These are phyloP conservation scores for Syncephalastrum racemosum DNA, from an alignment of 371 early-diverging fungal genomes.

Conservation along the genomic window DNA sequence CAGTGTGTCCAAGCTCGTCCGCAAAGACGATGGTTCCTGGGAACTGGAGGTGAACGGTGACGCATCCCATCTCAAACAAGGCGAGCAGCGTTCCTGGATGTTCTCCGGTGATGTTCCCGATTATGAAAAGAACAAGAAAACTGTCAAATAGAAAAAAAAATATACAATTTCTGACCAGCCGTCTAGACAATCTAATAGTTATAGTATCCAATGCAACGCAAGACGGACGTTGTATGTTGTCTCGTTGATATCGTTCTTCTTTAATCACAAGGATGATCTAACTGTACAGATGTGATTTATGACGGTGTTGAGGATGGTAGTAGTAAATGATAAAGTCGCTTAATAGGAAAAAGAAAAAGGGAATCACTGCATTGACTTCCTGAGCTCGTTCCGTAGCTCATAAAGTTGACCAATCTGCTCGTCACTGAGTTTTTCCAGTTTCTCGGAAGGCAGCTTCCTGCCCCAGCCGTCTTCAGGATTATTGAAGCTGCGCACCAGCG, in stretches of 20 bases:
- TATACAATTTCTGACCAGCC: too few species aligned
- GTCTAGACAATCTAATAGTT: too few species aligned
- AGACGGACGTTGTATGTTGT: neutral
- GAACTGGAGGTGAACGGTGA: constrained; percentile 23
- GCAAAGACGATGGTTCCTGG: constrained; percentile 27
- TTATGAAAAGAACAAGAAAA: constrained; percentile 23
- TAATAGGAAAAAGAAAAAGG: neutral
- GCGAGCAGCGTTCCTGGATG: constrained; percentile 39
- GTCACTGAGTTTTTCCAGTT: constrained; percentile 64
- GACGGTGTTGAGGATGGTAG: neutral
- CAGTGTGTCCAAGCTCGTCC: constrained; percentile 30
- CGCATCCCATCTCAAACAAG: constrained; percentile 26
- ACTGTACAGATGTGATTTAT: neutral
- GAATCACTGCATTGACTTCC: constrained; percentile 1
- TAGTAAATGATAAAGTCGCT: neutral
- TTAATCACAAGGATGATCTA: neutral
- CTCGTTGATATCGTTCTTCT: neutral
- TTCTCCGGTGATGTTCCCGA: constrained; percentile 41
- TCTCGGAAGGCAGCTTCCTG: constrained; percentile 45
- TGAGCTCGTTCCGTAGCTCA: constrained; percentile 61
- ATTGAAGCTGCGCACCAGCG: constrained; percentile 35
- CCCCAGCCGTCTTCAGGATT: constrained; percentile 45
- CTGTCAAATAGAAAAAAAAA: neutral
- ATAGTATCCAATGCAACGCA: too few species aligned
- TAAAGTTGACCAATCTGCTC: constrained; percentile 69